Evolutionary conservation across 768 basidiomycete genomes (phyloP).

Genomic region (Pulveroboletus frians): DNA sequence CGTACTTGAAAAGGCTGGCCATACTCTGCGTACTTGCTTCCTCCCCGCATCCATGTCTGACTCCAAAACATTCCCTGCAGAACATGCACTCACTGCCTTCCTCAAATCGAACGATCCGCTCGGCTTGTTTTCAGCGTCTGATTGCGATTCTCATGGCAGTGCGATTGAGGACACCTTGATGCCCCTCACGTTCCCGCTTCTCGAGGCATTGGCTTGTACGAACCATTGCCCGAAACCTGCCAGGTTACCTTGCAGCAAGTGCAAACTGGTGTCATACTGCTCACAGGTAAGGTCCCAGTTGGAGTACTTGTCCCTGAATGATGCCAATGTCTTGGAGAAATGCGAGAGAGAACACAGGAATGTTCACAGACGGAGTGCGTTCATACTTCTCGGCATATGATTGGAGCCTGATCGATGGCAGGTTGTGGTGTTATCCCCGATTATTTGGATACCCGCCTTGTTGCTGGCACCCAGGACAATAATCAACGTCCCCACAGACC

Average conservation of each 20-base stretch:
- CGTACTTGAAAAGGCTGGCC: background rate
- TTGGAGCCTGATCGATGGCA: background rate
- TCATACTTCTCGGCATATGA: background rate
- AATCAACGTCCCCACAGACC: background rate
- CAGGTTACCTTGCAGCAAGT: constrained; percentile 21
- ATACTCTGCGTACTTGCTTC: background rate
- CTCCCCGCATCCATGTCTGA: constrained; percentile 8
- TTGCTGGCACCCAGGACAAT: constrained; percentile 2
- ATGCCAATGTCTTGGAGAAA: constrained; percentile 21
- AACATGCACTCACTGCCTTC: constrained; percentile 7
- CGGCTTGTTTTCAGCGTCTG: constrained; percentile 6
- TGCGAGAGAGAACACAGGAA: constrained; percentile 36
- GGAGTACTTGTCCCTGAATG: background rate
- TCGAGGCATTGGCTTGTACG: constrained; percentile 29
- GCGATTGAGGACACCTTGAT: constrained; percentile 10
- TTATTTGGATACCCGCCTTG: background rate
- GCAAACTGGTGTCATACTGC: constrained; percentile 41
- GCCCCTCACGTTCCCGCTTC: constrained; percentile 20
- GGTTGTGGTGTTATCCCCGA: constrained; percentile 12
- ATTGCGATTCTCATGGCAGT: constrained; percentile 17
- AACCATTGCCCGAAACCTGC: constrained; percentile 30
- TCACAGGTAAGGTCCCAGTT: constrained; percentile 26
- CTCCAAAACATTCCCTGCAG: background rate
- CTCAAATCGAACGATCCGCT: constrained; percentile 20
- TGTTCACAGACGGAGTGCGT: constrained; percentile 33